A percentile compares a stretch with the other conserved stretches of the same genome.
Evolutionary conservation across 768 basidiomycete genomes (phyloP).

Genomic region (Agrocybe praecox): DNA sequence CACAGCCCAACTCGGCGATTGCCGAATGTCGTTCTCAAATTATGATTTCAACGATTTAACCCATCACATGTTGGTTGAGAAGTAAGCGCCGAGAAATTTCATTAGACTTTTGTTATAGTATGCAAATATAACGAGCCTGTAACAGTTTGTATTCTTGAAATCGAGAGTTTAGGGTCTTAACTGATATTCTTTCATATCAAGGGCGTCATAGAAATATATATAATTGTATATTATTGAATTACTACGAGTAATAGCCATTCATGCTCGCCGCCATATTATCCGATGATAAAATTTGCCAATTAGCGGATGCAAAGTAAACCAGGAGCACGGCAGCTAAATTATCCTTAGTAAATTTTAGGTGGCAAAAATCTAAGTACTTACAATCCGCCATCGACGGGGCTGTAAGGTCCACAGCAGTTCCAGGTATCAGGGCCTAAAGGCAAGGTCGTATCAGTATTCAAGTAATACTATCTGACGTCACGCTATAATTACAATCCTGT

Average conservation of each 20-base stretch:
- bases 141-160: no score
- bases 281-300: no score
- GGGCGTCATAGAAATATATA: no score
- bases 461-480: not conserved
- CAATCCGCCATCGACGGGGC: constrained; percentile 16
- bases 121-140: no score
- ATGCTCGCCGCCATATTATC: not conserved
- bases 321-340: constrained; percentile 19
- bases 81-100: no score
- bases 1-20: no score
- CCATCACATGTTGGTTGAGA: no score
- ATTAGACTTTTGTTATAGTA: no score
- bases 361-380: constrained; percentile 1
- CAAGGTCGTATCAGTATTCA: not conserved
- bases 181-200: no score
- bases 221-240: not conserved
- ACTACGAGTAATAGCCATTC: not conserved
- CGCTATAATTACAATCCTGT: constrained; percentile 16
- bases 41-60: no score
- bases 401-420: constrained; percentile 21
- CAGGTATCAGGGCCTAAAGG: constrained; percentile 12
- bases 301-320: constrained; percentile 17
- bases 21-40: no score
- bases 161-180: no score
- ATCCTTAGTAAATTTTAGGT: not conserved